Conservation (phyloP, 139 green algal species). For the Mychonastes homosphaera region DNA sequence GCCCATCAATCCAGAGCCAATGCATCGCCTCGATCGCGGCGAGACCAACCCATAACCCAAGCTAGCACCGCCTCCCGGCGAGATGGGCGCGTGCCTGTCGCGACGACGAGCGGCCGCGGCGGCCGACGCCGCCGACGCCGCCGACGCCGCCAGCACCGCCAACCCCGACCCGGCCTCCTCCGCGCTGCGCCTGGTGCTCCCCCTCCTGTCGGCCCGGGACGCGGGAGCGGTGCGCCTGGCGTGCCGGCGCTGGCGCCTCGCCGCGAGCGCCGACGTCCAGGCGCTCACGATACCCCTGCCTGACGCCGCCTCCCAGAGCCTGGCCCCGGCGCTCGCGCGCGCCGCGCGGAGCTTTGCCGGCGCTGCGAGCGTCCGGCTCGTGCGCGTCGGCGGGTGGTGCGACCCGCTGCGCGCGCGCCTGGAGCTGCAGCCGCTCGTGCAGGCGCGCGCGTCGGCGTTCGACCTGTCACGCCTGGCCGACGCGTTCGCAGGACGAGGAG, state of each 20-base stretch:
- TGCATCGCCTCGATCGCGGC: no score
- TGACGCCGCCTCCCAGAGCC: not conserved
- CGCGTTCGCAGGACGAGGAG: not conserved
- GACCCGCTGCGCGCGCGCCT: slow-evolving; percentile 22
- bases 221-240: not conserved
- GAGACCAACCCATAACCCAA: no score
- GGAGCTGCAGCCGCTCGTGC: slow-evolving; percentile 18
- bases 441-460: not conserved
- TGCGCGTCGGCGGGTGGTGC: slow-evolving; percentile 11
- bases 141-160: no score
- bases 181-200: no score
- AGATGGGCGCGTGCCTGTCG: no score
- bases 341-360: slow-evolving; percentile 1
- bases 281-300: not conserved
- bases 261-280: not conserved
- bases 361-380: not conserved
- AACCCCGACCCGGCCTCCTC: no score
- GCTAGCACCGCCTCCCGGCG: no score
- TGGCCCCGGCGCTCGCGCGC: not conserved
- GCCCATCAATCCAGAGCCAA: no score
- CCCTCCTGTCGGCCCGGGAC: no score
- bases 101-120: no score
- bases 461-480: not conserved
- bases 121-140: no score
- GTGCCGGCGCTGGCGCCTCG: not conserved